Base-by-base conservation (phyloP, 164 flowering plant species). In the Berberis thunbergii region DNA sequence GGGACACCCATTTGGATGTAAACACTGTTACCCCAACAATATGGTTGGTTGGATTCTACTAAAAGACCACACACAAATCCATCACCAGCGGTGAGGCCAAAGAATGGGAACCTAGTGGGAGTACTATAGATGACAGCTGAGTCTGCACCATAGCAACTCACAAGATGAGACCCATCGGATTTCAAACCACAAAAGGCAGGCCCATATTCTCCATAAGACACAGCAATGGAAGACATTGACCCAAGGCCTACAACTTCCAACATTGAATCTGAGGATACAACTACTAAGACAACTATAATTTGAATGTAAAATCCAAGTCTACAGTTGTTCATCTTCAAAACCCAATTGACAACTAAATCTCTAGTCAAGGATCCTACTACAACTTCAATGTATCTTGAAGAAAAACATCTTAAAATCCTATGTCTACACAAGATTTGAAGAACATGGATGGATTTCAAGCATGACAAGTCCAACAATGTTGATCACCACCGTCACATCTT, bases 61-160 rank as follows among this genome's bases (percentile, higher is more conserved):
- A 86, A 57, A 60, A 94, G 90, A 11, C 99, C 99, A 77, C 99
- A 94, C 1, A 91, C 88, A 74, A 94, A 94, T 59, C 96, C 97
- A 71, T 85, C 86, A 0, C 99, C 99, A 6, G 84, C 95, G 1
- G 97, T 85, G 52, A 94, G 69, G 12, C 97, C 95, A 8, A 61
- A 10, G 60, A 91, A 87, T 6, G 82, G 76, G 57, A 84, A 75
- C 62, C 77, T 80, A 43, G 72, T 43, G 12, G 98, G 98, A 2
- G 88, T 80, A 64, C 85, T 89, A 73, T 80, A 86, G 6, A 81
- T 74, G 49, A 94, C 76, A 65, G 95, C 87, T 12, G 95, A 76
- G 71, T 89, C 94, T 12, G 93, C 76, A 42, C 97, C 99, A 69
- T 81, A 86, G 66, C 99, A 91, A 44, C 59, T 73, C 63, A 83